Conservation (phyloP, 495 filamentous ascomycete species). For the Aspergillus nidulans region DNA sequence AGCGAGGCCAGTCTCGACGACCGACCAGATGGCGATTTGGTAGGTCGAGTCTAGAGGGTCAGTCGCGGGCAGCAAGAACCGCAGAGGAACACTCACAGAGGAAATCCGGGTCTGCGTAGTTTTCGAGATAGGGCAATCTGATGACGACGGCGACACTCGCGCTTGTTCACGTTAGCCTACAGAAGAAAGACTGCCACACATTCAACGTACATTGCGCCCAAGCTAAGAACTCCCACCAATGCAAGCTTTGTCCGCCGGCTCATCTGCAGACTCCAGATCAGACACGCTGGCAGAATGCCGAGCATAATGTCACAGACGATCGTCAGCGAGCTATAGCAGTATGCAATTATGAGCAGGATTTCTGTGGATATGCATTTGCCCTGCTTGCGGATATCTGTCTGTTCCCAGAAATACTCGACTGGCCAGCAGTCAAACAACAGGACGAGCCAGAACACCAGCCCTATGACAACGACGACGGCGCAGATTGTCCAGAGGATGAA, state of each 20-base stretch:
- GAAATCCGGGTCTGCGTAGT: conserved; percentile 22
- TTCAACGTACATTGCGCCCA: conserved; percentile 32
- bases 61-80: background rate
- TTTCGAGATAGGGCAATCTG: conserved; percentile 24
- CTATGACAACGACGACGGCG: conserved; percentile 6
- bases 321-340: conserved; percentile 28
- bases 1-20: conserved; percentile 29
- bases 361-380: conserved; percentile 19
- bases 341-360: conserved; percentile 17
- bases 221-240: conserved; percentile 22
- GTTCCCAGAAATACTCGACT: conserved; percentile 28
- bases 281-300: conserved; percentile 22
- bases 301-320: conserved; percentile 29
- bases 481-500: conserved; percentile 26
- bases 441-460: conserved; percentile 23
- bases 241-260: conserved; percentile 23
- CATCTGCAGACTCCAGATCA: conserved; percentile 28
- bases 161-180: conserved; percentile 2
- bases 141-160: conserved; percentile 27
- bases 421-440: conserved; percentile 28
- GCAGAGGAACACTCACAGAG: conserved; percentile 20
- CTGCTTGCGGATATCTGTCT: background rate
- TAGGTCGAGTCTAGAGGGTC: conserved; percentile 22
- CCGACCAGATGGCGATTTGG: conserved; percentile 30
- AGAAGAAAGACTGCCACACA: background rate